Base-by-base conservation (phyloP, 2,329 filamentous ascomycete genomes). In the Sarocladium oryzae region DNA sequence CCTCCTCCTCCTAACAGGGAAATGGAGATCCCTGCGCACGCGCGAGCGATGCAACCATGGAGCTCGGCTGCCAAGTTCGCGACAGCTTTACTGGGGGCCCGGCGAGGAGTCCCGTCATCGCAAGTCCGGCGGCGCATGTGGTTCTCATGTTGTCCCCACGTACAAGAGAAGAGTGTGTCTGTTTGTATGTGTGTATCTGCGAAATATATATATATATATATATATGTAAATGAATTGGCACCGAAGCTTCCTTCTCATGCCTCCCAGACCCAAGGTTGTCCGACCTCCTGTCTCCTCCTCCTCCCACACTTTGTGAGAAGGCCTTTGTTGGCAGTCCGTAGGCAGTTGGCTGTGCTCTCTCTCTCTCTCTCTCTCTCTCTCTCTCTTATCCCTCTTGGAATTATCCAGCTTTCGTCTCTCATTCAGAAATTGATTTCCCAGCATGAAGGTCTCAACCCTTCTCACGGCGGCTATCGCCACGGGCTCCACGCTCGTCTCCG, bases 391-490 rank as follows among this genome's bases (percentile, higher is more conserved):
- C 7, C 20, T 7, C 11, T 43, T 11, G 18, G n/a, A n/a, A n/a
- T n/a, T n/a, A n/a, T n/a, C n/a, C n/a, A n/a, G n/a, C n/a, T n/a
- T n/a, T n/a, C n/a, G n/a, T n/a, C n/a, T n/a, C n/a, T n/a, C n/a
- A n/a, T n/a, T n/a, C n/a, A n/a, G n/a, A n/a, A n/a, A n/a, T n/a
- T n/a, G n/a, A n/a, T n/a, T n/a, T n/a, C 40, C 28, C 46, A 49
- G 15, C 20, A 49, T 49, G 57, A 53, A 57, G 28, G 50, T 56
- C 32, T 49, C 46, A 15, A 54, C 54, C 32, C 48, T 57, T 20
- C 20, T 56, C 28, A 30, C 51, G 46, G 52, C 56, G 50, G 51
- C 57, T 9, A 23, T 54, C 13, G 57, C 57, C 15, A 51, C 53
- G 9, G 54, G 54, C 16, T 49, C 53, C 23, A 54, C 54, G 10